Conservation (phyloP, 768 basidiomycete genomes). For the Podaxis sp. region DNA sequence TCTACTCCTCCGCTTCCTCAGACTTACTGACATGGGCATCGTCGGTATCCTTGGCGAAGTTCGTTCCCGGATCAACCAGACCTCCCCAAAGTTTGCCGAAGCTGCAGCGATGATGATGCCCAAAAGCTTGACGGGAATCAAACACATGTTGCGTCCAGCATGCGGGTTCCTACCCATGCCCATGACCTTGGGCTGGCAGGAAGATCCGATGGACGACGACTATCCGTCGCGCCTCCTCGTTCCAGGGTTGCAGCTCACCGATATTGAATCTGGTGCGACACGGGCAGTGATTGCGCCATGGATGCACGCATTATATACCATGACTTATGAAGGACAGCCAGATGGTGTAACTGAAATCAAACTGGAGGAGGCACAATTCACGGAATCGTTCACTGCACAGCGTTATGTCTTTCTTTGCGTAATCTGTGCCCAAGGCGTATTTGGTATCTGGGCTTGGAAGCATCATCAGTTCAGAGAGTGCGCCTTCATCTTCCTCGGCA, state of each 20-base stretch:
- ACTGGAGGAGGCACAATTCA: not conserved
- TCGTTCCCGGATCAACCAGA: no score
- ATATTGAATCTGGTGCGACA: not conserved
- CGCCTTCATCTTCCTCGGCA: not conserved
- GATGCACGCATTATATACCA: not conserved
- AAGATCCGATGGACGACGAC: not conserved
- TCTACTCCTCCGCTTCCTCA: no score
- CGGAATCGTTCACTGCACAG: not conserved
- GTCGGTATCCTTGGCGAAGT: no score
- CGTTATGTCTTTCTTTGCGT: not conserved
- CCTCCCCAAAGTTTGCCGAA: not conserved
- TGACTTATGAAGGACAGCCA: not conserved
- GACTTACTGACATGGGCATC: no score
- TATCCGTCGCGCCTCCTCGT: not conserved
- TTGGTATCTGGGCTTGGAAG: not conserved
- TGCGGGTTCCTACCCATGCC: not conserved
- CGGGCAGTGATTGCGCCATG: not conserved
- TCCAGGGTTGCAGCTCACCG: not conserved
- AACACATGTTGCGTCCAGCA: slow-evolving; percentile 1
- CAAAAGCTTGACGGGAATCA: not conserved
- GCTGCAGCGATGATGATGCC: not conserved
- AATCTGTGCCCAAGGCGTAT: not conserved
- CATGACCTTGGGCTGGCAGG: slow-evolving; percentile 4
- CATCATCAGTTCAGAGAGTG: not conserved
- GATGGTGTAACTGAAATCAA: not conserved